phyloP scores from a whole-genome alignment of 768 basidiomycete genomes.

The Panus rudis region DNA sequence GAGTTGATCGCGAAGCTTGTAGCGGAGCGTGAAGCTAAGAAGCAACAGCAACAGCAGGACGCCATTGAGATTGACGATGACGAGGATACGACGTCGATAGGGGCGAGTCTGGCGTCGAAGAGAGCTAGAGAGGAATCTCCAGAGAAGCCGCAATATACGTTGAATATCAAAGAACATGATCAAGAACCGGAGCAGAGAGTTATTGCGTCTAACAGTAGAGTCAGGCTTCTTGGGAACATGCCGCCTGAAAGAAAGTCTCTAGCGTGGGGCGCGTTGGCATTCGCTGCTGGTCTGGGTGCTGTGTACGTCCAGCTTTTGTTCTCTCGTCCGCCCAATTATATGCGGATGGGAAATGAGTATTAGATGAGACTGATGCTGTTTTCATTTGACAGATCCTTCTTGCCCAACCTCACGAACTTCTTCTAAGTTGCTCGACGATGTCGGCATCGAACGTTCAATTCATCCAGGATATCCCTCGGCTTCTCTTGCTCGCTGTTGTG shows the following conservation, averaged over 20 bases:
- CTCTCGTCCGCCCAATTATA: too few relatives aligned
- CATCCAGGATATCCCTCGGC: too few relatives aligned
- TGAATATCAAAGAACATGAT: conserved; percentile 69
- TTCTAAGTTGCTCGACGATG: too few relatives aligned
- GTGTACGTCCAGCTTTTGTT: conserved; percentile 46
- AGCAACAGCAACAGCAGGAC: conserved; percentile 31
- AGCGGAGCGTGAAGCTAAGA: conserved; percentile 40
- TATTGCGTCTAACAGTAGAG: conserved; percentile 59
- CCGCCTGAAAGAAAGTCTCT: conserved; percentile 67
- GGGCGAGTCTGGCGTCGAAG: conserved; percentile 30
- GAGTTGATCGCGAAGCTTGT: conserved; percentile 70
- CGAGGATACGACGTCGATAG: conserved; percentile 16
- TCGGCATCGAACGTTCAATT: too few relatives aligned
- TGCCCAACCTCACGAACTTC: too few relatives aligned
- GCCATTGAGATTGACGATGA: conserved; percentile 26
- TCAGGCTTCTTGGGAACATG: conserved; percentile 41
- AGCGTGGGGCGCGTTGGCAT: conserved; percentile 80
- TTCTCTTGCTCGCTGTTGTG: too few relatives aligned
- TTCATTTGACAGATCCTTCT: too few relatives aligned
- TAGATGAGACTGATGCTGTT: too few relatives aligned
- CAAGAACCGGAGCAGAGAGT: conserved; percentile 48
- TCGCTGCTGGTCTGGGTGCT: conserved; percentile 76
- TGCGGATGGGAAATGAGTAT: neutral
- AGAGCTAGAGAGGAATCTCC: conserved; percentile 51
- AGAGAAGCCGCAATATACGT: conserved; percentile 43